These are phyloP conservation scores for Macrolepiota fuliginosa DNA, from an alignment of 768 basidiomycete species.

Conservation along the genomic window DNA sequence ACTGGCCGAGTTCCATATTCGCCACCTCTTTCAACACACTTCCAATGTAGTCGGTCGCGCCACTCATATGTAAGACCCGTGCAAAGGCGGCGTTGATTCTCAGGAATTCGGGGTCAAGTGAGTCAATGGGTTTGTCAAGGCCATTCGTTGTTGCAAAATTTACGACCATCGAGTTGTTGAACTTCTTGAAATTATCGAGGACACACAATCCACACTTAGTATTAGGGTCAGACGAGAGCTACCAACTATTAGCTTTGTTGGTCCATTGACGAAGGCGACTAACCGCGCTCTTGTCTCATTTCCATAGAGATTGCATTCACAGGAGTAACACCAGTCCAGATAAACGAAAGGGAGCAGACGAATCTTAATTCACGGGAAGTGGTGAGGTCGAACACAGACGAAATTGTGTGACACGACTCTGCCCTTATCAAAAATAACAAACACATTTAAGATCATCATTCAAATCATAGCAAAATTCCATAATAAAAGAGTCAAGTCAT, in stretches of 20 bases:
- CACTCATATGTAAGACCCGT: slow-evolving; percentile 16
- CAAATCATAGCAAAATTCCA: too few relatives aligned
- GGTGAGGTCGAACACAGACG: too few relatives aligned
- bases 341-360: too few relatives aligned
- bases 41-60: neutral
- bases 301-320: slow-evolving; percentile 19
- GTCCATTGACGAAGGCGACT: neutral
- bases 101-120: slow-evolving; percentile 18
- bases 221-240: slow-evolving; percentile 15
- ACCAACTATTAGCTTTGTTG: neutral
- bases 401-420: too few relatives aligned
- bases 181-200: neutral
- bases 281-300: slow-evolving; percentile 7
- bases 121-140: neutral
- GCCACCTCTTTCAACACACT: neutral
- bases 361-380: too few relatives aligned
- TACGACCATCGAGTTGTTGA: neutral
- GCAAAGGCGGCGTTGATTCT: slow-evolving; percentile 21
- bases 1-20: neutral
- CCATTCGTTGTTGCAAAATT: slow-evolving; percentile 10
- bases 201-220: slow-evolving; percentile 16
- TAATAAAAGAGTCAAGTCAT: too few relatives aligned
- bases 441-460: too few relatives aligned
- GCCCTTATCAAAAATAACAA: too few relatives aligned
- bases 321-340: too few relatives aligned